Conservation (phyloP, 2,329 filamentous ascomycete species). For the Fusarium tupiense region DNA sequence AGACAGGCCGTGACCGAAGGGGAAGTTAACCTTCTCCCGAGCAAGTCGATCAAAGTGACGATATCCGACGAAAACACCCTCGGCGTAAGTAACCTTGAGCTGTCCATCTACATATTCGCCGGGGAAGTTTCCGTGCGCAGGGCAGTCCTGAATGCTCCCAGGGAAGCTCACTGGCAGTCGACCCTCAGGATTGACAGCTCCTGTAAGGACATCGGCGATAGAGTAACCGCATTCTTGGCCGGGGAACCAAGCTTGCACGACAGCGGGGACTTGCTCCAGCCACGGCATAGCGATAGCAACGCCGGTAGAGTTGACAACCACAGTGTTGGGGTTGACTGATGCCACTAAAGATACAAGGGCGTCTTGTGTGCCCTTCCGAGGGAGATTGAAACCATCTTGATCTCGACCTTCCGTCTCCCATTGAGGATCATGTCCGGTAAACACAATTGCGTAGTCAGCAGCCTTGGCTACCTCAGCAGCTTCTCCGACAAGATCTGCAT, state of each 20-base stretch:
- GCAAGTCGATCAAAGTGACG: slow-evolving; percentile 69
- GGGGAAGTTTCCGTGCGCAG: slow-evolving; percentile 69
- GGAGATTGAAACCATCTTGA: slow-evolving; percentile 75
- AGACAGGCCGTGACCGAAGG: slow-evolving; percentile 73
- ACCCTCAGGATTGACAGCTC: slow-evolving; percentile 69
- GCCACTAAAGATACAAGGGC: slow-evolving; percentile 65
- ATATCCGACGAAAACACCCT: slow-evolving; percentile 75
- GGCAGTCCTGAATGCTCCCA: slow-evolving; percentile 65
- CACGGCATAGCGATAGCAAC: slow-evolving; percentile 68
- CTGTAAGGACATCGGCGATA: slow-evolving; percentile 72
- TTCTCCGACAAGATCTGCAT: slow-evolving; percentile 50
- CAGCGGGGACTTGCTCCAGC: slow-evolving; percentile 62
- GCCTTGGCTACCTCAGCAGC: slow-evolving; percentile 66
- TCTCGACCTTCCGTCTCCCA: slow-evolving; percentile 67
- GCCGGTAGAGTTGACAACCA: slow-evolving; percentile 71
- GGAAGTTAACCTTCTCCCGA: slow-evolving; percentile 65
- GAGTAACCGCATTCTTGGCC: slow-evolving; percentile 75
- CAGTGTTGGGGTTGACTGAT: slow-evolving; percentile 65
- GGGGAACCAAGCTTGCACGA: slow-evolving; percentile 74
- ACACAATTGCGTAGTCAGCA: slow-evolving; percentile 66
- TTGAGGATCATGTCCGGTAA: slow-evolving; percentile 65
- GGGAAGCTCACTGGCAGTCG: slow-evolving; percentile 73
- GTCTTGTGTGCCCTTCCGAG: slow-evolving; percentile 61
- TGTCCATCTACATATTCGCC: slow-evolving; percentile 51
- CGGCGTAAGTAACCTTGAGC: slow-evolving; percentile 65